A percentile compares a stretch with the other conserved stretches of the same genome.
phyloP scores from a whole-genome alignment of 192 early-diverging fungal species.

The Umbelopsis isabellina region DNA sequence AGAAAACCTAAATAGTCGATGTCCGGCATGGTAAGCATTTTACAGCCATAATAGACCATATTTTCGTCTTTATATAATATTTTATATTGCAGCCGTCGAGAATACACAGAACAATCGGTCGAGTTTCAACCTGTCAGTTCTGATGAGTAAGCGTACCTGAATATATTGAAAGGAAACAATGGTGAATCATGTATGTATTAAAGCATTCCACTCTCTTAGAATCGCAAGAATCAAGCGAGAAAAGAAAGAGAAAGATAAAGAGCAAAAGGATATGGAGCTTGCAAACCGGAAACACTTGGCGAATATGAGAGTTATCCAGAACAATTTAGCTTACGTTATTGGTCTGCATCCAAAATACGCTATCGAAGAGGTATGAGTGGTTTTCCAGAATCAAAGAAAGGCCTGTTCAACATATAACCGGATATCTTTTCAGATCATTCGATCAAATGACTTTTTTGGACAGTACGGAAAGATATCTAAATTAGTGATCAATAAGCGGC shows the following conservation, averaged over 20 bases:
- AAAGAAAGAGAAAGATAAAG: conserved; percentile 67
- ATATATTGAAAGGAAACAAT: background rate
- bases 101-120: conserved; percentile 83
- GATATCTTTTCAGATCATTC: conserved; percentile 55
- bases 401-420: background rate
- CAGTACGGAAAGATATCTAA: conserved; percentile 97
- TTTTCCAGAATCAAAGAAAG: background rate
- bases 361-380: conserved; percentile 74
- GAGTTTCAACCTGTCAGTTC: conserved; percentile 84
- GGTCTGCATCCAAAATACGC: conserved; percentile 82
- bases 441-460: conserved; percentile 92
- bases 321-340: conserved; percentile 94
- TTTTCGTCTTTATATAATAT: background rate
- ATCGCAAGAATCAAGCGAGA: conserved; percentile 53
- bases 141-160: conserved; percentile 57
- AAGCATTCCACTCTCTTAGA: conserved; percentile 19
- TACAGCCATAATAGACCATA: background rate
- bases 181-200: background rate
- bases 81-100: conserved; percentile 56
- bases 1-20: conserved; percentile 84
- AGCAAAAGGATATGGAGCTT: conserved; percentile 81
- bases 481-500: conserved; percentile 88
- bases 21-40: conserved; percentile 71
- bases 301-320: conserved; percentile 91
- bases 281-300: conserved; percentile 71